These are phyloP conservation scores for Physcomitrium patens DNA, from an alignment of 225 moss, liverwort and hornwort genomes.

Conservation along the genomic window DNA sequence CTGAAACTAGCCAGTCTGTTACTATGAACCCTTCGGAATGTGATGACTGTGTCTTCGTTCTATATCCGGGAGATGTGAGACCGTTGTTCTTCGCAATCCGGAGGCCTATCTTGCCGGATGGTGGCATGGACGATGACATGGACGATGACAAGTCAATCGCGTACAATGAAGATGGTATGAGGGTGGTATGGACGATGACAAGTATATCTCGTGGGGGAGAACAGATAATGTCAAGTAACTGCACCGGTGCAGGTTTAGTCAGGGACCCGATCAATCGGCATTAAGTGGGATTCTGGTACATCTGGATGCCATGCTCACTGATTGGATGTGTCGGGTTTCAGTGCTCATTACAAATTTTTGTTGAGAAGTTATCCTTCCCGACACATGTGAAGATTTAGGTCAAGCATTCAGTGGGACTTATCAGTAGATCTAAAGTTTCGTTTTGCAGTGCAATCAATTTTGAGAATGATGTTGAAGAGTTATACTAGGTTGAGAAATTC, in stretches of 20 bases:
- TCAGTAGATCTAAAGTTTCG: neutral
- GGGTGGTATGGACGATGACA: no score
- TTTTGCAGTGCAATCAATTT: no score
- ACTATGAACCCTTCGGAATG: slow-evolving; percentile 26
- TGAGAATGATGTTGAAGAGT: no score
- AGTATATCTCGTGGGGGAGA: neutral
- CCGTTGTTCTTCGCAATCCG: slow-evolving; percentile 54
- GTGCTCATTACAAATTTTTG: neutral
- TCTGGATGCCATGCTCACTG: neutral
- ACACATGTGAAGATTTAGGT: neutral
- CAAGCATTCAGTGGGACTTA: neutral
- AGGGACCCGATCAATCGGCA: neutral
- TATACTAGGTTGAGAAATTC: no score
- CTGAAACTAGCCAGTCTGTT: neutral
- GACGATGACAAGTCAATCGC: neutral
- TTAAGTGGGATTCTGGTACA: no score
- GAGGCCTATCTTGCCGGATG: slow-evolving; percentile 15
- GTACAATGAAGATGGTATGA: neutral
- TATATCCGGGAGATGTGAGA: slow-evolving; percentile 50
- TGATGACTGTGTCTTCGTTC: slow-evolving; percentile 49
- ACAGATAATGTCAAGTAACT: neutral
- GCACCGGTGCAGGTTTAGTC: neutral
- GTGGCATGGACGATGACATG: neutral
- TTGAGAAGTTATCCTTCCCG: neutral
- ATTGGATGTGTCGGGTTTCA: neutral